Evolutionary conservation across 306 rosid genomes (phyloP).

Genomic region (Vigna nakashimae): DNA sequence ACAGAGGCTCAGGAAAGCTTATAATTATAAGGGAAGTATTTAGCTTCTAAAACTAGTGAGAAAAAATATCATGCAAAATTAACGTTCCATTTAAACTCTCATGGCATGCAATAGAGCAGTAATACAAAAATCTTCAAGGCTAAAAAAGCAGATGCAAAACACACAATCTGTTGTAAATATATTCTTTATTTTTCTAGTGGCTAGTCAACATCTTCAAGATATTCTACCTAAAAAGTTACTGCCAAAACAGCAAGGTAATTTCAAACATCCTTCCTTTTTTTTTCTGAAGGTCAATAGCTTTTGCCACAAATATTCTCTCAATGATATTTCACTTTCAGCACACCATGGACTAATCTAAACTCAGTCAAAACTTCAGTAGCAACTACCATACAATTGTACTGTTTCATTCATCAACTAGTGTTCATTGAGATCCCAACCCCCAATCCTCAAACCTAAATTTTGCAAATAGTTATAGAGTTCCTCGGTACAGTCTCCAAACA

Average conservation of each 20-base stretch:
- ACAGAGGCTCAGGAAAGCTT: constrained; percentile 25
- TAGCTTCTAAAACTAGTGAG: not conserved
- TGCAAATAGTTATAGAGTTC: constrained; percentile 20
- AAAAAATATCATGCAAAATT: not conserved
- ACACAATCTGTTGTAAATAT: not conserved
- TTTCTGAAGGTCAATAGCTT: constrained; percentile 1
- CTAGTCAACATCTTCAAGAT: constrained; percentile 28
- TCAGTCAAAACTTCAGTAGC: constrained; percentile 16
- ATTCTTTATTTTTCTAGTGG: constrained; percentile 21
- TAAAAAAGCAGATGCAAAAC: constrained; percentile 1
- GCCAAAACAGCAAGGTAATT: constrained; percentile 3
- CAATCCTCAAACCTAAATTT: constrained; percentile 18
- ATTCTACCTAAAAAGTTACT: constrained; percentile 8
- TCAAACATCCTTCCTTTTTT: not conserved
- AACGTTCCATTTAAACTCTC: constrained; percentile 17
- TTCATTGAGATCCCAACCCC: constrained; percentile 26
- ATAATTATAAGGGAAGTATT: constrained; percentile 12
- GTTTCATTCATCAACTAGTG: constrained; percentile 24
- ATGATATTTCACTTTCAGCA: constrained; percentile 12
- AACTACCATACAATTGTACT: not conserved
- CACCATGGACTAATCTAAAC: not conserved
- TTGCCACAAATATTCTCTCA: constrained; percentile 13
- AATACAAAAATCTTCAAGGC: constrained; percentile 37
- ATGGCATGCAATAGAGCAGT: constrained; percentile 2
- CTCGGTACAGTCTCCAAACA: constrained; percentile 13